Conservation (phyloP, 2,329 filamentous ascomycete species). For the Hymenotorrendiella dingleyae region DNA sequence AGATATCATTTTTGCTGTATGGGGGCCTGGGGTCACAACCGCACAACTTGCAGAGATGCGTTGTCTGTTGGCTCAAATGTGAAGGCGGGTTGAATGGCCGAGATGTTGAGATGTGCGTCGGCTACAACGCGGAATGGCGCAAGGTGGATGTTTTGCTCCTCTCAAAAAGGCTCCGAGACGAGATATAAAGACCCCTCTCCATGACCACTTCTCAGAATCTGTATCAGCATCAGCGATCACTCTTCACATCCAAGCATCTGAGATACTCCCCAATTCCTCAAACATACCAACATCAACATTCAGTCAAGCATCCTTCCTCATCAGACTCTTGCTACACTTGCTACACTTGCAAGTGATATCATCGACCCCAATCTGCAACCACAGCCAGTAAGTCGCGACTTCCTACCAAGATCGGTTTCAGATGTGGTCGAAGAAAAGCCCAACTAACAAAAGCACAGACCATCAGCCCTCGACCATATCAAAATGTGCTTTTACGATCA, state of each 20-base stretch:
- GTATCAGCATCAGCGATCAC: slow-evolving; percentile 24
- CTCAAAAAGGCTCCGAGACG: no score
- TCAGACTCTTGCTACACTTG: not conserved
- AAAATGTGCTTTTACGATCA: slow-evolving; percentile 96
- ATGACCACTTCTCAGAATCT: slow-evolving; percentile 9
- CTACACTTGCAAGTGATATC: not conserved
- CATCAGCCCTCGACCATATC: slow-evolving; percentile 21
- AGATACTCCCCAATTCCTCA: slow-evolving; percentile 13
- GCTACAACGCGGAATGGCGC: not conserved
- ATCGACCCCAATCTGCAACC: slow-evolving; percentile 7
- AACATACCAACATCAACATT: slow-evolving; percentile 10
- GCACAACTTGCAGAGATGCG: slow-evolving; percentile 22
- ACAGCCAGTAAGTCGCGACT: slow-evolving; percentile 22
- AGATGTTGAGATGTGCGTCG: slow-evolving; percentile 4
- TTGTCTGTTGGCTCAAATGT: slow-evolving; percentile 22
- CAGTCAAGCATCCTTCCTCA: slow-evolving; percentile 2
- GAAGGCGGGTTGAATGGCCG: slow-evolving; percentile 6
- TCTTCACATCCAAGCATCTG: slow-evolving; percentile 16
- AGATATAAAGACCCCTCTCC: slow-evolving; percentile 24
- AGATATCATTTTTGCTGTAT: slow-evolving; percentile 1
- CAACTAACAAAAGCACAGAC: slow-evolving; percentile 15
- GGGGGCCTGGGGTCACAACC: slow-evolving; percentile 8
- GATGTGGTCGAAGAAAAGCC: slow-evolving; percentile 5
- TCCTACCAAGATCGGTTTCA: slow-evolving; percentile 15
- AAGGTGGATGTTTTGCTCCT: slow-evolving; percentile 2